These are phyloP conservation scores for Blastobotrys ciferrii DNA, from an alignment of 1,139 yeast genomes.

Conservation along the genomic window DNA sequence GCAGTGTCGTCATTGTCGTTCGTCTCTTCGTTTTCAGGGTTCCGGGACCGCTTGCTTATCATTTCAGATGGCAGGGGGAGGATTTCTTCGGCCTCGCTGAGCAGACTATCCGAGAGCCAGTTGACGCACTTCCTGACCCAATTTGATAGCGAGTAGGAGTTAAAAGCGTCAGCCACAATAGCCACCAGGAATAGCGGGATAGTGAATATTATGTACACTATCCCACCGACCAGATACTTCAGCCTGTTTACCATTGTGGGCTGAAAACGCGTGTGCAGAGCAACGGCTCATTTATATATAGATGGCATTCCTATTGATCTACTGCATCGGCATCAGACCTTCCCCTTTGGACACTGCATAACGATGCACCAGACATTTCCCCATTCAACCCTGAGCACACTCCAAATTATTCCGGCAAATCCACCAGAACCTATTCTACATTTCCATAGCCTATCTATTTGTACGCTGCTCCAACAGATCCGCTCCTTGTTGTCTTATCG, in stretches of 20 bases:
- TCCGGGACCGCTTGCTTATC: neutral
- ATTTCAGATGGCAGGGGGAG: conserved; percentile 3
- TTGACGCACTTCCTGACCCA: conserved; percentile 7
- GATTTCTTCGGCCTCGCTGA: conserved; percentile 5
- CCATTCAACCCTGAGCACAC: neutral
- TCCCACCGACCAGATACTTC: conserved; percentile 7
- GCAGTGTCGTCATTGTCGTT: no score
- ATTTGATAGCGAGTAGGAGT: conserved; percentile 6
- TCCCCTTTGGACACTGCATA: neutral
- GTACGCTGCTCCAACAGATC: no score
- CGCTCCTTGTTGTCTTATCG: no score
- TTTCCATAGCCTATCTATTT: no score
- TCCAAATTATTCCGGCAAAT: no score
- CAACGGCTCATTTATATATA: neutral
- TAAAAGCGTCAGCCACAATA: conserved; percentile 8
- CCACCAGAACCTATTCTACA: no score
- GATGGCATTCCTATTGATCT: neutral
- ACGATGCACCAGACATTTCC: neutral
- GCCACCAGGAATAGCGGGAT: conserved; percentile 11
- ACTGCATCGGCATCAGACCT: neutral
- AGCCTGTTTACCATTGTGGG: conserved; percentile 9
- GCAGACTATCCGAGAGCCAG: conserved; percentile 7
- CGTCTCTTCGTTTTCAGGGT: conserved; percentile 4
- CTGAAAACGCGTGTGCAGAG: neutral
- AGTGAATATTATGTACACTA: conserved; percentile 8